Evolutionary conservation across 2,329 filamentous ascomycete species (phyloP), one percentile per base, ranked within the genome.

Genomic region (Alternaria postmessia): DNA sequence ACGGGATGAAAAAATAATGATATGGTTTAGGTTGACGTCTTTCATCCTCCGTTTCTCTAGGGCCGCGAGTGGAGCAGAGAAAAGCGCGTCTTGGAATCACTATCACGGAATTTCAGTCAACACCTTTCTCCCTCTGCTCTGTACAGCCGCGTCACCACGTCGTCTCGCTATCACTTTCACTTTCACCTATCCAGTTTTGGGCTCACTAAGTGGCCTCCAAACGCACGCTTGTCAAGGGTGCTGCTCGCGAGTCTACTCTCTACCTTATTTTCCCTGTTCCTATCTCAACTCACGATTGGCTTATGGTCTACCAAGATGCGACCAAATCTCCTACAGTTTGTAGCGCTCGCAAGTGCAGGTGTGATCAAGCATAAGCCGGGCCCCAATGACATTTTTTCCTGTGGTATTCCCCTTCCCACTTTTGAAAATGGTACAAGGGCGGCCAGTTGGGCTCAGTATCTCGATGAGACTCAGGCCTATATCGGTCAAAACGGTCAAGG

Each of bases 401-500:
- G 52, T 20, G n/a, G 34, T 20, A 24, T 32, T 36, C 41, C 32
- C 12, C 7, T 26, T 4, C 39, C 53, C 12, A 14, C n/a, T 11
- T 51, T 32, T 18, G 20, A 26, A 28, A 48, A 57, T 12, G 52
- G 52, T 4, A 48, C 53, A 5, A 43, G 14, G 14, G 47, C 20
- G 16, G 24, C 46, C 26, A 47, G 55, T 32, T 52, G 53, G 47
- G 12, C 41, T 8, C 32, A 51, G 9, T 57, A 57, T 20, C n/a
- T 47, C 11, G 32, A 22, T n/a, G 41, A 47, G 26, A 20, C n/a
- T 16, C 44, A 51, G 14, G 16, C 11, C 9, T 7, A 18, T 11
- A 8, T 16, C 28, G 30, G 18, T 18, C 11, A 7, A 5, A 22
- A 14, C 16, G 16, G 26, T 14, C 46, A 57, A n/a, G 46, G 57